These are phyloP conservation scores for Trametes hirsuta DNA, from an alignment of 1,284 basidiomycete genomes.

Conservation along the genomic window DNA sequence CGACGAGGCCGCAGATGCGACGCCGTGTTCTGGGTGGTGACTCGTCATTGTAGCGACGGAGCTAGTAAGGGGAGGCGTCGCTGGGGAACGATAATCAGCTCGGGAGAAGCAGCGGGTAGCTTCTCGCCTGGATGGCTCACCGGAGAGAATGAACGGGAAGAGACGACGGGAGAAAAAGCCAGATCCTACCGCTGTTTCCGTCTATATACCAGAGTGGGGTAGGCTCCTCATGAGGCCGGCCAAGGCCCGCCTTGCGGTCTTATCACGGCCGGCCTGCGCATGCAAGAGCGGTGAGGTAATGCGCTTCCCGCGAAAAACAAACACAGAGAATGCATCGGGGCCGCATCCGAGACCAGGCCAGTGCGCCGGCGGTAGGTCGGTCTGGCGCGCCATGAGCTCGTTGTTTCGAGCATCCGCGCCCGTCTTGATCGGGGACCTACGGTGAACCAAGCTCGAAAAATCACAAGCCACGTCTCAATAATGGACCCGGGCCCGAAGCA, in stretches of 20 bases:
- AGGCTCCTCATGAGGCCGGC: not conserved
- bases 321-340: not conserved
- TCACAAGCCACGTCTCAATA: too few species aligned
- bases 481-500: too few species aligned
- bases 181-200: not conserved
- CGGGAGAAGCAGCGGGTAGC: not conserved
- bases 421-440: too few species aligned
- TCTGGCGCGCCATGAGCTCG: too few species aligned
- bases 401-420: too few species aligned
- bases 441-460: too few species aligned
- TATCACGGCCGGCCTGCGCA: not conserved
- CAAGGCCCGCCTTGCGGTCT: not conserved
- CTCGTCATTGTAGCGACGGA: not conserved
- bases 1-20: constrained; percentile 1
- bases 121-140: not conserved
- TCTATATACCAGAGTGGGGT: not conserved
- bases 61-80: not conserved
- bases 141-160: not conserved
- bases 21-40: not conserved
- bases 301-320: not conserved
- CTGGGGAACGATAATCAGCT: not conserved
- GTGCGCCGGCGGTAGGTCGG: too few species aligned
- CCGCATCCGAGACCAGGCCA: not conserved
- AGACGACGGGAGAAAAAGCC: not conserved
- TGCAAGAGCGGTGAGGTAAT: not conserved